These are phyloP conservation scores for Fusarium verrucosum DNA, from an alignment of 2,329 filamentous ascomycete genomes.

Conservation along the genomic window DNA sequence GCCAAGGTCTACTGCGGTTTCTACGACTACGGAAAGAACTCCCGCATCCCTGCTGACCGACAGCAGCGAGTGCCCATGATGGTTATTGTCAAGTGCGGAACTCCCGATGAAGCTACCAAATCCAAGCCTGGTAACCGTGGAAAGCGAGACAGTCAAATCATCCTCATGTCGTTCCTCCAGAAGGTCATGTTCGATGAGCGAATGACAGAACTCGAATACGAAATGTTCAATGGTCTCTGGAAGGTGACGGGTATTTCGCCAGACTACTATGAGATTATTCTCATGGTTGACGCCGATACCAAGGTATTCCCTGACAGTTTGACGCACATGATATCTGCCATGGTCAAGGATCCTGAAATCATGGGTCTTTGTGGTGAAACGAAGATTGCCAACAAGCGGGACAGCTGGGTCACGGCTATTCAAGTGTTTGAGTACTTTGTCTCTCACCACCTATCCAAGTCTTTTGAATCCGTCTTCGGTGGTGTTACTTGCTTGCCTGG, in stretches of 20 bases:
- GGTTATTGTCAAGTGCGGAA: slow-evolving; percentile 94
- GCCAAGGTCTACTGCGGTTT: slow-evolving; percentile 98
- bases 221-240: slow-evolving; percentile 99
- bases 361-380: slow-evolving; percentile 99
- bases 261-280: slow-evolving; percentile 96
- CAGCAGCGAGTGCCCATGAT: slow-evolving; percentile 99
- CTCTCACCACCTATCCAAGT: slow-evolving; percentile 95
- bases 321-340: slow-evolving; percentile 98
- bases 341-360: slow-evolving; percentile 99
- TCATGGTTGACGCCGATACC: slow-evolving; percentile 99
- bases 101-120: slow-evolving; percentile 81
- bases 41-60: slow-evolving; percentile 80
- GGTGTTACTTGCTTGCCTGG: slow-evolving; percentile 98
- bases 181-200: slow-evolving; percentile 99
- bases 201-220: slow-evolving; percentile 98
- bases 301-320: slow-evolving; percentile 98
- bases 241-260: slow-evolving; percentile 98
- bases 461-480: slow-evolving; percentile 97
- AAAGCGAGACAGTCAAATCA: slow-evolving; percentile 98
- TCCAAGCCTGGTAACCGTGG: slow-evolving; percentile 96
- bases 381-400: slow-evolving; percentile 98
- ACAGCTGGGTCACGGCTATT: slow-evolving; percentile 95
- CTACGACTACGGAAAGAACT: slow-evolving; percentile 91
- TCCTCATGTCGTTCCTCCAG: slow-evolving; percentile 98
- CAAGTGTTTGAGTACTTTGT: slow-evolving; percentile 99